Evolutionary conservation across 805 yeast species (phyloP), one percentile per base, ranked within the genome.

Genomic region (Suhomyces tanzawaensis): DNA sequence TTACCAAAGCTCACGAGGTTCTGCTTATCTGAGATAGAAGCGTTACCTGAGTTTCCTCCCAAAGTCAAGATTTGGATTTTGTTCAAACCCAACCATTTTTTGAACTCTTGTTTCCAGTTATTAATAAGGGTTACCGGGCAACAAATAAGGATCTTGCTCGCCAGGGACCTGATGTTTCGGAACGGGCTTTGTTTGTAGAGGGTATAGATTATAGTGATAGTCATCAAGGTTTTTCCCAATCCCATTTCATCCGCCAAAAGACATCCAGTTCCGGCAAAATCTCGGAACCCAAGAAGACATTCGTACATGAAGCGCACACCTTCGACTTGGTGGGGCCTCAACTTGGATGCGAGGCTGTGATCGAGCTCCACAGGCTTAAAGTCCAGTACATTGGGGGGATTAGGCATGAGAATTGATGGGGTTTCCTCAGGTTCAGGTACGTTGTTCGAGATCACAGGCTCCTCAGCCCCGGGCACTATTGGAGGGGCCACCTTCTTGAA

Each of bases 181-280:
- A 40, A 35, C 0, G 90, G 88, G 12, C 76, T 73, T 48, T 85
- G 88, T 45, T 75, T 81, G 14, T 87, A 57, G 14, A 93, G 59
- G 0, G 96, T 88, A 95, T 95, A 88, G 3, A 91, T 72, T 28
- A 88, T 57, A 0, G 95, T 55, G 4, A 93, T 91, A 0, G 96
- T 79, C 76, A 82, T 90, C 29, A 93, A 61, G 0, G 98, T 90
- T 39, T 69, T 69, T 2, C 96, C 96, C 13, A 93, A 66, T 0
- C 99, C 99, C 99, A 93, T 93, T 51, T 91, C 98, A 60, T 93
- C 99, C 0, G 99, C 99, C 29, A 93, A 60, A 4, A 93, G 62
- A 2, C 91, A 90, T 0, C 99, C 98, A 29, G 62, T 49, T 0
- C 77, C 76, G 2, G 66, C 64, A 15, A 61, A 61, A 3, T 71